Evolutionary conservation across 768 basidiomycete species (phyloP).

Genomic region (Trametes cinnabarina): DNA sequence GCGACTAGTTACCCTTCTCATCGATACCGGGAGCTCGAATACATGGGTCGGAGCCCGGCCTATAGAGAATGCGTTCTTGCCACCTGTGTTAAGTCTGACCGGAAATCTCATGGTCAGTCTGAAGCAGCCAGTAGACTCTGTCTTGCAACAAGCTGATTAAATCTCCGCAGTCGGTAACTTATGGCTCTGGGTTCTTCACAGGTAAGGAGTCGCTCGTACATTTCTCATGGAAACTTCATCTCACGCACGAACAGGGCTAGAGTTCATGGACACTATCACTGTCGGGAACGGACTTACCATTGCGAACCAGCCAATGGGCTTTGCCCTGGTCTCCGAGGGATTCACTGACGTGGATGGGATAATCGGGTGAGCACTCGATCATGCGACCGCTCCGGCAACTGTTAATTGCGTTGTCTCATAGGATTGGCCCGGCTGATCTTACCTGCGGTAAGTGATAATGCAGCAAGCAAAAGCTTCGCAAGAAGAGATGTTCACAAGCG

Average conservation of each 20-base stretch:
- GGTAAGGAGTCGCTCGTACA: conserved; percentile 27
- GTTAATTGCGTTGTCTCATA: background rate
- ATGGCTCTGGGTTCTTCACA: conserved; percentile 51
- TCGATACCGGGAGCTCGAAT: conserved; percentile 54
- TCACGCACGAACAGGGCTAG: background rate
- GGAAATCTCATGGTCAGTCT: conserved; percentile 27
- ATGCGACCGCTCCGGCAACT: background rate
- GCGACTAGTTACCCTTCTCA: conserved; percentile 42
- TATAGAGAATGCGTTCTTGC: conserved; percentile 35
- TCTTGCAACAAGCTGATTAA: too few relatives aligned
- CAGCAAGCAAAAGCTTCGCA: too few relatives aligned
- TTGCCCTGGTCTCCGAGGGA: conserved; percentile 26
- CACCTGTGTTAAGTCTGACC: conserved; percentile 36
- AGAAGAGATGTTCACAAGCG: too few relatives aligned
- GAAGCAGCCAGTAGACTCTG: too few relatives aligned
- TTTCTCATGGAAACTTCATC: background rate
- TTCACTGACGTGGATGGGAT: conserved; percentile 37
- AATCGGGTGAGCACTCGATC: conserved; percentile 28
- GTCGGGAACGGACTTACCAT: conserved; percentile 29
- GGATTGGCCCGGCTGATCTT: conserved; percentile 34
- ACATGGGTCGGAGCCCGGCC: conserved; percentile 52
- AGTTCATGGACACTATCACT: conserved; percentile 40
- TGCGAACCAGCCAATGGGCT: conserved; percentile 37
- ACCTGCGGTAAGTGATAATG: conserved; percentile 22
- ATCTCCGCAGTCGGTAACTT: conserved; percentile 41